Evolutionary conservation across 495 filamentous ascomycete genomes (phyloP), one percentile per base, ranked within the genome.

Genomic region (Schizothecium vesticola): DNA sequence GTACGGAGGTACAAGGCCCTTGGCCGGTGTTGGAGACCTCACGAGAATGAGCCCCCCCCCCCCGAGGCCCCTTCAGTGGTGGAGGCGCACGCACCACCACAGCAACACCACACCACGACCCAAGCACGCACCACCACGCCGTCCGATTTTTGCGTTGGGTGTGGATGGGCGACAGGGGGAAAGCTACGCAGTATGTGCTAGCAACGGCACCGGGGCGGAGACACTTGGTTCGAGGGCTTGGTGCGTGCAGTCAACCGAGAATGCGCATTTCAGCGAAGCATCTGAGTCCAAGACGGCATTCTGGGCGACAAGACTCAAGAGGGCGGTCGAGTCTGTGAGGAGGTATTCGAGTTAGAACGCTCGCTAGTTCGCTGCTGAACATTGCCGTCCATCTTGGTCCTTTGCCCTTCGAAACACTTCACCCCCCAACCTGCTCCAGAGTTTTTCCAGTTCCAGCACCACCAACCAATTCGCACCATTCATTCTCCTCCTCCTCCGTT

Each of bases 1-100:
- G 64, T 59, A 23, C 56, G 56, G 28, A 57, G 57, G 65, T 66
- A 66, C 65, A 28, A 59, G 58, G 57, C 12, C 25, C 57, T 26
- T 43, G 33, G 33, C 33, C 57, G 11, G 19, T 29, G 56, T 75
- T 68, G 75, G 75, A 68, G 71, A 55, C 75, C 75, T 75, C 75
- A 66, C 61, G 63, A 68, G 68, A 72, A 68, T 58, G 69, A 70
- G 70, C 70, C 67, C 74, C 63, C 70, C 67, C 74, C 63, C 63
- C 29, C 56, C 61, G 31, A 36, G 31, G 33, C 33, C 33, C 12
- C 33, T 36, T 56, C 59, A 31, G 43, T 65, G 43, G 63, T 65
- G 43, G 31, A 43, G 43, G 63, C 25, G 25, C 63, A 65, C 63
- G 55, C 43, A 51, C 43, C 43, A 51, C 43, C 43, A 51, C 16